Conservation (phyloP, 768 basidiomycete genomes). For the Leccinum subtestaceum region DNA sequence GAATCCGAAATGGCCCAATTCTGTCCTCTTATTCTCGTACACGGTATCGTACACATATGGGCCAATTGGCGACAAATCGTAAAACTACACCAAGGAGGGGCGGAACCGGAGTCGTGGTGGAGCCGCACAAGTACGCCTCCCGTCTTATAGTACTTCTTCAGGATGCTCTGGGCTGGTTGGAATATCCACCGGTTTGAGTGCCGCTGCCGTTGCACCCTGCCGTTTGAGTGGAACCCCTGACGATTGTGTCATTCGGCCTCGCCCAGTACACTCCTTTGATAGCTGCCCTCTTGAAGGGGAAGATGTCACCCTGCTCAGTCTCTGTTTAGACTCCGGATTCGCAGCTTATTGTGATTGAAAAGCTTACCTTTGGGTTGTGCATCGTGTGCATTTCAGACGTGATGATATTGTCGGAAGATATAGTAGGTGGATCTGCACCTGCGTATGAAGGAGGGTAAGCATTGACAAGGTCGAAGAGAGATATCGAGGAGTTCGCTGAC, state of each 20-base stretch:
- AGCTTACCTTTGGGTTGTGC: constrained; percentile 9
- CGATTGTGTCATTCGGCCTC: background rate
- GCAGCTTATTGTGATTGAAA: background rate
- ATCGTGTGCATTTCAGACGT: constrained; percentile 2
- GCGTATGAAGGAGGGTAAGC: background rate
- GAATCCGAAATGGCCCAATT: background rate
- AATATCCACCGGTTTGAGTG: too few relatives aligned
- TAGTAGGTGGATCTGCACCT: constrained; percentile 1
- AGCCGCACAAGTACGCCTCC: background rate
- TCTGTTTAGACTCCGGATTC: background rate
- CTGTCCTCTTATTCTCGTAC: background rate
- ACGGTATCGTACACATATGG: constrained; percentile 5
- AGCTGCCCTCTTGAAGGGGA: background rate
- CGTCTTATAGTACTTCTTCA: too few relatives aligned
- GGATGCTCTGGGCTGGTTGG: too few relatives aligned
- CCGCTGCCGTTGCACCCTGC: too few relatives aligned
- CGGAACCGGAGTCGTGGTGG: background rate
- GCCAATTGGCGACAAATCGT: background rate
- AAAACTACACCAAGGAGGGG: constrained; percentile 10
- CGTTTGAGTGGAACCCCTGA: too few relatives aligned
- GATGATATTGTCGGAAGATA: background rate
- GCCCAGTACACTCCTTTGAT: constrained; percentile 20
- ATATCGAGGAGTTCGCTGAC: constrained; percentile 1
- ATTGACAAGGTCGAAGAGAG: background rate
- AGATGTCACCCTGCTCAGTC: constrained; percentile 10